These are phyloP conservation scores for Pezicula neosporulosa DNA, from an alignment of 2,329 filamentous ascomycete genomes.

Conservation along the genomic window DNA sequence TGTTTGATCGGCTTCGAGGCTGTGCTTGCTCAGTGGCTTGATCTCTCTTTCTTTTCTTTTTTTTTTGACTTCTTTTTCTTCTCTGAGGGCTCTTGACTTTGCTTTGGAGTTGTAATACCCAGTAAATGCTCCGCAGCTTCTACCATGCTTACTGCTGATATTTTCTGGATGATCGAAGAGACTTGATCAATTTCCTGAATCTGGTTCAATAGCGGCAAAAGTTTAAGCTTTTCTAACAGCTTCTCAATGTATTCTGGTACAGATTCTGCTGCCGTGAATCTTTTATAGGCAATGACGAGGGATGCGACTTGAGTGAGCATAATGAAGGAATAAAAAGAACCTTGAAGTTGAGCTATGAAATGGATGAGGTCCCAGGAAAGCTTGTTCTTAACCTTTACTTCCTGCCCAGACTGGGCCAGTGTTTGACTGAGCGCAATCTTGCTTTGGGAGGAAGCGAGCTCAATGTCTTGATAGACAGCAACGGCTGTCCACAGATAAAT, in stretches of 20 bases:
- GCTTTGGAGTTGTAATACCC: slow-evolving; percentile 3
- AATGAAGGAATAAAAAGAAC: slow-evolving; percentile 28
- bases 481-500: slow-evolving; percentile 21
- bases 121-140: slow-evolving; percentile 7
- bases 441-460: slow-evolving; percentile 18
- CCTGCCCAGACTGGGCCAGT: slow-evolving; percentile 3
- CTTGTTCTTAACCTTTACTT: background rate
- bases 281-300: slow-evolving; percentile 10
- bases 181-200: slow-evolving; percentile 9
- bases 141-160: slow-evolving; percentile 6
- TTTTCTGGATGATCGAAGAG: slow-evolving; percentile 7
- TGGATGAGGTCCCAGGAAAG: slow-evolving; percentile 29
- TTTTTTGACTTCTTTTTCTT: slow-evolving; percentile 17
- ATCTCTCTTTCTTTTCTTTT: slow-evolving; percentile 8
- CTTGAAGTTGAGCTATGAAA: slow-evolving; percentile 26
- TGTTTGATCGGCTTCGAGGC: slow-evolving; percentile 8
- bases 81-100: background rate
- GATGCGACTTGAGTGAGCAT: slow-evolving; percentile 26
- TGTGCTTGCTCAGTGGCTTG: background rate
- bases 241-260: slow-evolving; percentile 7
- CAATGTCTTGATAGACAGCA: slow-evolving; percentile 24
- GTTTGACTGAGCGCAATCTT: slow-evolving; percentile 16
- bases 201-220: slow-evolving; percentile 17
- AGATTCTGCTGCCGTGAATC: background rate
- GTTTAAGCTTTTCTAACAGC: slow-evolving; percentile 14